phyloP scores from a whole-genome alignment of 2,329 filamentous ascomycete genomes.

The Colletotrichum lindemuthianum region DNA sequence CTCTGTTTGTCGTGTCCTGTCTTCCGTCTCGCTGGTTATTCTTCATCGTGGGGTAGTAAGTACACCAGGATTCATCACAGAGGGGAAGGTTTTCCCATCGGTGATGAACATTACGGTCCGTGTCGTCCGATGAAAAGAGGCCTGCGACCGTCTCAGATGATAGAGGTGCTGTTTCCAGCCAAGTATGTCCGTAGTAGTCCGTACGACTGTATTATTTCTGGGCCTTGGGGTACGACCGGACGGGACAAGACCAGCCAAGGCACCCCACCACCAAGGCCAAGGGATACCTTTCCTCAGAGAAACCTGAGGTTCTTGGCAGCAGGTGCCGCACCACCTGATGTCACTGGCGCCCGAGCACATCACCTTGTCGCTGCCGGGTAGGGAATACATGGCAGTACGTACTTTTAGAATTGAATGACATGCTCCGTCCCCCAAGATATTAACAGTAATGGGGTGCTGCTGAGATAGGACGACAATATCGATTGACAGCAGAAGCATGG shows the following conservation, averaged over 20 bases:
- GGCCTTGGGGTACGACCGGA: conserved; percentile 20
- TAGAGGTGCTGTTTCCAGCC: conserved; percentile 28
- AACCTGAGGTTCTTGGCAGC: conserved; percentile 7
- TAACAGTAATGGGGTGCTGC: background rate
- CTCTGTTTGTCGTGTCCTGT: too few relatives aligned
- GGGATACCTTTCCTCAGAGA: background rate
- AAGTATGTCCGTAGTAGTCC: conserved; percentile 12
- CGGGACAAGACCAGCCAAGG: conserved; percentile 12
- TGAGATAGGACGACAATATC: conserved; percentile 19
- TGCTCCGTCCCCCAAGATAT: background rate
- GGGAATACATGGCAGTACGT: too few relatives aligned
- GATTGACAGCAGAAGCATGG: conserved; percentile 23
- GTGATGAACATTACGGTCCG: conserved; percentile 8
- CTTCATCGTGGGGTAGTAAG: too few relatives aligned
- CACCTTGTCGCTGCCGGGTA: background rate
- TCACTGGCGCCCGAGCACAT: background rate
- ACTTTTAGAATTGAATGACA: too few relatives aligned
- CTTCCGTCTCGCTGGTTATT: too few relatives aligned
- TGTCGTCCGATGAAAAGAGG: conserved; percentile 26
- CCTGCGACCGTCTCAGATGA: conserved; percentile 35
- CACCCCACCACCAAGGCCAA: too few relatives aligned
- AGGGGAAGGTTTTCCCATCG: background rate
- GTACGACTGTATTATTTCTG: conserved; percentile 25
- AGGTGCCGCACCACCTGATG: conserved; percentile 21
- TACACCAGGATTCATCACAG: background rate